Base-by-base conservation (phyloP, 2,329 filamentous ascomycete species). In the Ophiostoma ulmi region DNA sequence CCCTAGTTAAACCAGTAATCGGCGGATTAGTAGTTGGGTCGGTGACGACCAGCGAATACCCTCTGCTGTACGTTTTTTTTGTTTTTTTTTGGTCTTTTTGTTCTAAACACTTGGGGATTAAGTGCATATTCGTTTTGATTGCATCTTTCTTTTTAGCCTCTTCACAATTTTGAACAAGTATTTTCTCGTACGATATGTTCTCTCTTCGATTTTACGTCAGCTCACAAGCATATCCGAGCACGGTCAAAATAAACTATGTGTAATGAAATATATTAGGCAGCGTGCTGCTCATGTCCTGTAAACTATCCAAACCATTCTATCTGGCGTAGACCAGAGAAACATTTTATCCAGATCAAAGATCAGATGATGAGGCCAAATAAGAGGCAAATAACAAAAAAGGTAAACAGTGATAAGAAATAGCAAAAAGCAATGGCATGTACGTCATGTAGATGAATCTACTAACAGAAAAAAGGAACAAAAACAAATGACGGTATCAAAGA, bases 251-350 rank as follows among this genome's bases (percentile, higher is more conserved):
- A 31, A 31, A 31, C 31, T 31, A 31, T 31, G 31, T 31, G 31
- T 31, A 31, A 31, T 31, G 31, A 67, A 41, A 68, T 39, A 4
- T n/a, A 38, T 11, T 64, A 38, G 35, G 35, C 61, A 64, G 61
- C 31, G 61, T 36, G 61, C 61, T 64, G 61, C 61, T 22, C 8
- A 58, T 26, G 39, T 55, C 44, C 44, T 61, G 58, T 35, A 61
- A 38, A 64, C 61, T 64, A 64, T 38, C 14, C 31, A n/a, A 64
- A 35, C 17, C 61, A 65, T 65, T 64, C 61, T 65, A 65, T 38
- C 61, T 65, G 61, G 61, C 17, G 61, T 63, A 63, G 58, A 63
- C 58, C 58, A 69, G 41, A 52, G 22, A 70, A 61, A 55, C 52
- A 68, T 35, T 13, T 63, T 31, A 63, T 35, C 58, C 58, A 52